Base-by-base conservation (phyloP, 2,329 filamentous ascomycete species). In the Sphaerulina vaccinii region DNA sequence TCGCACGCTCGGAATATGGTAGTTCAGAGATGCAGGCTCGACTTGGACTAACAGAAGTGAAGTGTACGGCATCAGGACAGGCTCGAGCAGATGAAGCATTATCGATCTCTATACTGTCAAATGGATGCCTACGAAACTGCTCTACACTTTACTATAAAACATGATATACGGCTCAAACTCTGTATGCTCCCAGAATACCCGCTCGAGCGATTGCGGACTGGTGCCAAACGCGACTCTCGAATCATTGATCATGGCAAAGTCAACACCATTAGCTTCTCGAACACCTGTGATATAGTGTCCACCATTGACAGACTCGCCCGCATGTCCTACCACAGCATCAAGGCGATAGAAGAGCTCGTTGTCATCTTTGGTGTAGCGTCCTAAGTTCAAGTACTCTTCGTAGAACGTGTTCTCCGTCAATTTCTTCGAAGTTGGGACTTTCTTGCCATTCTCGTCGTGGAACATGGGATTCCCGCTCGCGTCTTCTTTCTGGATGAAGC, bases 361-460 rank as follows among this genome's bases (percentile, higher is more conserved):
- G 11, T 22, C 21, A 15, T 15, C 16, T 15, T 24, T 10, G 13
- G 39, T 42, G 22, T 42, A 42, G 11, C 22, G 22, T 23, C 39
- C 39, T 15, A 42, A 22, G 22, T 32, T 42, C 18, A 42, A n/a
- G n/a, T 42, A 42, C 24, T 42, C 39, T 32, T 42, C 39, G 39
- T 42, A 16, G 13, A 2, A 15, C n/a, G 22, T 22, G 1, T 21
- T 10, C 22, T 18, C 24, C 11, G 7, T 29, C 21, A 23, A 1
- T 15, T 42, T 42, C 1, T 19, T 16, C 13, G 5, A 18, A 21
- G 36, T 11, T 16, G n/a, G 5, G 8, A 27, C 39, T 10, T 7
- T 3, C 32, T 15, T 5, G 5, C 37, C 37, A 19, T 19, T 3
- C 5, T 22, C 37, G 37, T 23, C 37, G 10, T 3, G 3, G 37